These are phyloP conservation scores for Epichloe elymi DNA, from an alignment of 2,329 filamentous ascomycete species.

Conservation along the genomic window DNA sequence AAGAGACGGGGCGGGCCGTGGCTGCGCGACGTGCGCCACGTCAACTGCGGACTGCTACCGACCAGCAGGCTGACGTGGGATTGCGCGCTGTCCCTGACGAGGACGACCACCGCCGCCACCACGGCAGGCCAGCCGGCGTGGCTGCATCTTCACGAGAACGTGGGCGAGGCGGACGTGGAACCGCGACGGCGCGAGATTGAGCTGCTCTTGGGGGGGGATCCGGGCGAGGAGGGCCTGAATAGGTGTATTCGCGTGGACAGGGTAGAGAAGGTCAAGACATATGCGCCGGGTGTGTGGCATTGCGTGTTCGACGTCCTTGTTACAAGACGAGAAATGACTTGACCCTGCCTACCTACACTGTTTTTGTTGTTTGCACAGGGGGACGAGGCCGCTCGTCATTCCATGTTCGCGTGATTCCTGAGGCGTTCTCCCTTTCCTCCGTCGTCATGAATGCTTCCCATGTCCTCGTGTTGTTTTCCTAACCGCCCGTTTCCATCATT, in stretches of 20 bases:
- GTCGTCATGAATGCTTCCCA: too few relatives aligned
- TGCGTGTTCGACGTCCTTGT: constrained; percentile 54
- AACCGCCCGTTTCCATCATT: too few relatives aligned
- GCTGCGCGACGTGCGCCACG: constrained; percentile 33
- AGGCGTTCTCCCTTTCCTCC: too few relatives aligned
- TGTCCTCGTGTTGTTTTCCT: too few relatives aligned
- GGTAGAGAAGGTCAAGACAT: constrained; percentile 55
- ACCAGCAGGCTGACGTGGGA: constrained; percentile 42
- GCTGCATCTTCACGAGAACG: constrained; percentile 57
- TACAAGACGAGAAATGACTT: constrained; percentile 13
- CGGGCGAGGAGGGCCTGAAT: constrained; percentile 5
- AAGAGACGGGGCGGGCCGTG: constrained; percentile 18
- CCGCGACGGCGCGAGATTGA: constrained; percentile 34
- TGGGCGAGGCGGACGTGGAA: constrained; percentile 40
- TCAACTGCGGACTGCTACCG: constrained; percentile 52
- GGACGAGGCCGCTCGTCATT: background rate
- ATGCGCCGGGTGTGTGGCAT: constrained; percentile 56
- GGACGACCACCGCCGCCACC: constrained; percentile 22
- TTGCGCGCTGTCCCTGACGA: constrained; percentile 22
- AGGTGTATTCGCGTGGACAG: constrained; percentile 32
- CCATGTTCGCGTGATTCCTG: too few relatives aligned
- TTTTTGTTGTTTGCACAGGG: too few relatives aligned
- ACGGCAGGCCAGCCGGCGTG: constrained; percentile 31
- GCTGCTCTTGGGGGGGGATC: constrained; percentile 28
- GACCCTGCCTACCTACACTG: background rate